Base-by-base conservation (phyloP, 2,329 filamentous ascomycete species). In the Cadophora gregata region DNA sequence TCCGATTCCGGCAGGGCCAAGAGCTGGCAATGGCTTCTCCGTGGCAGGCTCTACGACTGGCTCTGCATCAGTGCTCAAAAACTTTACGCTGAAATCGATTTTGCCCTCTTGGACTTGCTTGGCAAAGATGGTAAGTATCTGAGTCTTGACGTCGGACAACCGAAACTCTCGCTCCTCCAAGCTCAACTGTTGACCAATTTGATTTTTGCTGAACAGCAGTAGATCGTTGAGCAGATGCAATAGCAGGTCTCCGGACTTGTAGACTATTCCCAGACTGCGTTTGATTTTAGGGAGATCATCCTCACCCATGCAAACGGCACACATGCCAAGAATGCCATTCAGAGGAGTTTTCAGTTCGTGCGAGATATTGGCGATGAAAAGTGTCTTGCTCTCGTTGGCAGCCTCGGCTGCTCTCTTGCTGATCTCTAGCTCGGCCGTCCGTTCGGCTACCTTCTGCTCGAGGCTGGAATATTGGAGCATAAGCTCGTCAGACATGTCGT, bases 271-370 rank as follows among this genome's bases (percentile, higher is more conserved):
- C 5, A 97, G 82, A 0, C 92, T 96, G 72, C 93, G 88, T 77
- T 94, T 93, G 70, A 97, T 88, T 71, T 90, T 88, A 36, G 84
- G 78, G 16, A 93, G 81, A 73, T 97, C 93, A 59, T 94, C 90
- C 77, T 97, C 93, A 70, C 93, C 91, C 93, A 97, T 96, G 78
- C 93, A 96, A 0, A 97, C 91, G 0, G 93, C 91, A 72, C 91
- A 94, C 90, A 97, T 96, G 67, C 96, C 96, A 74, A 99, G 84
- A 59, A 98, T 97, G 14, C 95, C 96, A 75, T 98, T 98, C 65
- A 98, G 84, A 0, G 96, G 96, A 1, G 96, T 99, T 77, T 97
- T 96, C 42, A 99, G 84, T 78, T 98, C 87, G 73, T 90, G 88
- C 0, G 88, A 90, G 60, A 98, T 97, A 74, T 98, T 98, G 21